Evolutionary conservation across 1,139 yeast genomes (phyloP).

Genomic region (Debaryomyces subglobosus): DNA sequence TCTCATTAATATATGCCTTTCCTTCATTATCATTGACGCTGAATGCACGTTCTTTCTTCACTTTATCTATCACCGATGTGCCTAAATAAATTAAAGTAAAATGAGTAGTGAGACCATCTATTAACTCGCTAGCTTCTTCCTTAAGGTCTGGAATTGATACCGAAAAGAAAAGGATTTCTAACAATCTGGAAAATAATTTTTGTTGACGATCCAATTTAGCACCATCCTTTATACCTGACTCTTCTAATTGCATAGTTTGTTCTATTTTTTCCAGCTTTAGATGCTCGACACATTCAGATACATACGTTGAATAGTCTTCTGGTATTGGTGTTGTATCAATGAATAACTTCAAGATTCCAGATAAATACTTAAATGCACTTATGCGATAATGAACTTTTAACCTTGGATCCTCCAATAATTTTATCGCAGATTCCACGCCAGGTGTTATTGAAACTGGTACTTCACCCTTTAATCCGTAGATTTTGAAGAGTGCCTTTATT

Average conservation of each 20-base stretch:
- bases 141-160: constrained; percentile 75
- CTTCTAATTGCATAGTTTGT: constrained; percentile 38
- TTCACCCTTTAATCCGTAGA: constrained; percentile 65
- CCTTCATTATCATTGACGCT: constrained; percentile 83
- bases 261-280: constrained; percentile 48
- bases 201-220: constrained; percentile 62
- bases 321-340: constrained; percentile 70
- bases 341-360: constrained; percentile 67
- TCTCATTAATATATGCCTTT: constrained; percentile 66
- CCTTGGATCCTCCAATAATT: constrained; percentile 66
- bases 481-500: constrained; percentile 64
- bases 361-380: constrained; percentile 75
- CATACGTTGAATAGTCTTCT: constrained; percentile 48
- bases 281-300: constrained; percentile 50
- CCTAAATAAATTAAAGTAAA: constrained; percentile 77
- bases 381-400: constrained; percentile 67
- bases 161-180: constrained; percentile 75
- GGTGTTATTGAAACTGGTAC: constrained; percentile 81
- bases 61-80: constrained; percentile 69
- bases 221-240: constrained; percentile 50
- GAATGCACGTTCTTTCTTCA: constrained; percentile 71
- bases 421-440: constrained; percentile 76
- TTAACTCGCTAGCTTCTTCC: constrained; percentile 64
- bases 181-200: constrained; percentile 56
- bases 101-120: constrained; percentile 75